Evolutionary conservation across 2,329 filamentous ascomycete genomes (phyloP).

Genomic region (Aureobasidium uvarum): DNA sequence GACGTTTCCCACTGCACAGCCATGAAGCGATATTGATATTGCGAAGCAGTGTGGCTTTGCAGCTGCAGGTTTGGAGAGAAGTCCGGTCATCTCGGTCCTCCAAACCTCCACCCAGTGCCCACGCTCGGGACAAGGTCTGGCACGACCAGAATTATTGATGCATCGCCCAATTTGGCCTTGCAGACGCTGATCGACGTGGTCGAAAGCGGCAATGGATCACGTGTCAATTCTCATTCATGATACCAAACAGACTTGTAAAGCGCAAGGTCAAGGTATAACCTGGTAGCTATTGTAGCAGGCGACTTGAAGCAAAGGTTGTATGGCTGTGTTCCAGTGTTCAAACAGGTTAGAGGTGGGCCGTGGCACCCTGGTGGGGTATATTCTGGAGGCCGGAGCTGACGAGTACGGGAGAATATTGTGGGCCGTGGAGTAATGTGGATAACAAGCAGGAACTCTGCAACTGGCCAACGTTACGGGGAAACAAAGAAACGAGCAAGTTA

Average conservation of each 20-base stretch:
- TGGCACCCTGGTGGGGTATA: background rate
- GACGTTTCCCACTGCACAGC: constrained; percentile 1
- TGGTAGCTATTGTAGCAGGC: background rate
- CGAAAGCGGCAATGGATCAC: constrained; percentile 11
- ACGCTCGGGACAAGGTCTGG: constrained; percentile 14
- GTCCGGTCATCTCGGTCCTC: background rate
- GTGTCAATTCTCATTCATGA: background rate
- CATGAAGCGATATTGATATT: background rate
- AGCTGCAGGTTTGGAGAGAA: constrained; percentile 1
- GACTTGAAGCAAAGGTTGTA: background rate
- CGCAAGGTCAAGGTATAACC: background rate
- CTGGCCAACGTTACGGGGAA: constrained; percentile 7
- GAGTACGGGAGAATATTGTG: constrained; percentile 18
- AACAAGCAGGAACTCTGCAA: background rate
- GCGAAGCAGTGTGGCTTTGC: constrained; percentile 25
- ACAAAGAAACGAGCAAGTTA: constrained; percentile 11
- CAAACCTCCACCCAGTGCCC: background rate
- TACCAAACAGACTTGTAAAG: background rate
- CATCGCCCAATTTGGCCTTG: background rate
- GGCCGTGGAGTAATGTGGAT: constrained; percentile 1
- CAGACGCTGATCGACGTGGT: background rate
- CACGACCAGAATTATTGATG: constrained; percentile 1
- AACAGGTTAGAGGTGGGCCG: too few relatives aligned
- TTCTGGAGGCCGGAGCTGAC: constrained; percentile 15
- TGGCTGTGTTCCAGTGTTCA: background rate